Evolutionary conservation across 108 stramenopile species (phyloP), one percentile per base, ranked within the genome.

Genomic region (Heterococcus sp.): DNA sequence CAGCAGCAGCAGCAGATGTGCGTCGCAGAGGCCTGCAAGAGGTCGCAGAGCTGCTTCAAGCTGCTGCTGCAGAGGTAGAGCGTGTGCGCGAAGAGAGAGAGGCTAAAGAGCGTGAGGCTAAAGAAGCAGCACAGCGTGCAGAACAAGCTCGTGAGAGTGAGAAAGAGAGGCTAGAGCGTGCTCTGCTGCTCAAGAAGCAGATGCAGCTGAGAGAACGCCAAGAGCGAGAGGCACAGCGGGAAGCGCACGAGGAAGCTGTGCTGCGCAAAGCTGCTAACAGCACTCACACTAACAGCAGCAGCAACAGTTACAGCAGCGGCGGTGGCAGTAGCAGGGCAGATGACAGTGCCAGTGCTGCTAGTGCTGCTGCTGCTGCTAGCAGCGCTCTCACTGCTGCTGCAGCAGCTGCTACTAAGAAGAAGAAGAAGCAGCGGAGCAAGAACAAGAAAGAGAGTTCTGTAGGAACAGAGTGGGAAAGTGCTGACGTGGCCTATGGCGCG

Each of bases 1-100:
- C n/a, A n/a, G 63, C 30, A 80, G 79, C 71, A 70, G 65, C 38
- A 71, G 64, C 27, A 29, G 72, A 72, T 8, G 46, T 71, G 72
- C 71, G 31, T 26, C 71, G 79, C 34, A 80, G 73, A 39, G 72
- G 72, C 72, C 79, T 80, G 72, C 68, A 69, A 65, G 79, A 80
- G 65, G 79, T 80, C 14, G 79, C 38, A 65, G 35, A 72, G 34
- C 38, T 72, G 79, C 72, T 80, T n/a, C 37, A 39, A 27, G 38
- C 79, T 31, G 79, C 79, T 2, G 38, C 69, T 33, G 65, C 72
- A 72, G 79, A 72, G 35, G 70, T 63, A 65, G 79, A 80, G 79
- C 46, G 79, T 32, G 79, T 72, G 65, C 71, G 72, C 72, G 79
- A 80, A 72, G 40, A 72, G 37, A 39, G 79, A 38, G 79, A 80